Evolutionary conservation across 257 asterid genomes (phyloP).

Genomic region (Mitragyna speciosa): DNA sequence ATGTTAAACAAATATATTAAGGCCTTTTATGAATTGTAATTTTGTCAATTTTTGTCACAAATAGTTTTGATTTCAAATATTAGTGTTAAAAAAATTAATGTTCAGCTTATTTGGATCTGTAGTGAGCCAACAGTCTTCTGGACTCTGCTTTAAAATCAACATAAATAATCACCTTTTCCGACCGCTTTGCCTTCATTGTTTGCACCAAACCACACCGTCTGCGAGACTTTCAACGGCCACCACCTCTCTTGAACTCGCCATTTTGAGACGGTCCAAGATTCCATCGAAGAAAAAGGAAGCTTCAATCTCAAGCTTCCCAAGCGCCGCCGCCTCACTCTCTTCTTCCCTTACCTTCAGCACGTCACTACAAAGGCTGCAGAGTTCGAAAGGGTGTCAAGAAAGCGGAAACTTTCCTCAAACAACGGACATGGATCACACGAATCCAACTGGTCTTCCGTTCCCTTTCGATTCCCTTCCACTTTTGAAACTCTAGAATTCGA

Average conservation of each 20-base stretch:
- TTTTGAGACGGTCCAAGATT: no score
- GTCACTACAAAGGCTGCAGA: constrained; percentile 43
- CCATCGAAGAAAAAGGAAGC: no score
- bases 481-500: constrained; percentile 56
- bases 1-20: neutral
- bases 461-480: constrained; percentile 56
- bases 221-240: constrained; percentile 33
- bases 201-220: constrained; percentile 47
- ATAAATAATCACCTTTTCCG: no score
- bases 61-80: no score
- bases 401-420: constrained; percentile 49
- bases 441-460: constrained; percentile 54
- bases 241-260: no score
- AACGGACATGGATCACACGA: constrained; percentile 45
- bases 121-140: no score
- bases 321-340: no score
- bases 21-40: neutral
- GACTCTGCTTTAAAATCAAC: no score
- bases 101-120: no score
- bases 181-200: constrained; percentile 40
- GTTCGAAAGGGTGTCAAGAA: constrained; percentile 44
- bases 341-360: constrained; percentile 39
- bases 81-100: no score
- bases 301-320: no score
- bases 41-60: neutral